A percentile compares a stretch with the other conserved stretches of the same genome.
These are phyloP conservation scores for Lipomyces anomalus DNA, from an alignment of 805 yeast genomes.

Conservation along the genomic window DNA sequence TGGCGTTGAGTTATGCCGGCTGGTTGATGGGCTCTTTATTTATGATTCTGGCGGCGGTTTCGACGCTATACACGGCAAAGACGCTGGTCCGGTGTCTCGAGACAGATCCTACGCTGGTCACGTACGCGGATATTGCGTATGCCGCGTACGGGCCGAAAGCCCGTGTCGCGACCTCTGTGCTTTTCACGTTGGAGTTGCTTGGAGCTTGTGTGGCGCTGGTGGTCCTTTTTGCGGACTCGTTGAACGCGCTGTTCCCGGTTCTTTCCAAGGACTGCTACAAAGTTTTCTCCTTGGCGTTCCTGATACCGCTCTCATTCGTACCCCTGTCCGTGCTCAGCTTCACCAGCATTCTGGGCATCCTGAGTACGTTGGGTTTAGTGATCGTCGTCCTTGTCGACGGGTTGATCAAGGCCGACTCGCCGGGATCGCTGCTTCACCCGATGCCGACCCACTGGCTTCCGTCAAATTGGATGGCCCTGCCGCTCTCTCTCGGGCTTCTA, in stretches of 20 bases:
- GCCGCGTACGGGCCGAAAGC: slow-evolving; percentile 80
- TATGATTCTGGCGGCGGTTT: slow-evolving; percentile 52
- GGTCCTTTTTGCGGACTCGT: slow-evolving; percentile 79
- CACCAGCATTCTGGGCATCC: slow-evolving; percentile 62
- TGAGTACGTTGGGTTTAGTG: slow-evolving; percentile 63
- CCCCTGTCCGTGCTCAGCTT: slow-evolving; percentile 71
- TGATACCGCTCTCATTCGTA: slow-evolving; percentile 76
- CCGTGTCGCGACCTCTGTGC: slow-evolving; percentile 61
- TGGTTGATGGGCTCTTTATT: slow-evolving; percentile 56
- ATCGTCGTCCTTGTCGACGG: slow-evolving; percentile 58
- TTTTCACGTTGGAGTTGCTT: slow-evolving; percentile 70
- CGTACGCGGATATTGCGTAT: slow-evolving; percentile 83
- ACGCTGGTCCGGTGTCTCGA: slow-evolving; percentile 70
- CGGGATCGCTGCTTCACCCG: slow-evolving; percentile 67
- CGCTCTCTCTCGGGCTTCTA: slow-evolving; percentile 38
- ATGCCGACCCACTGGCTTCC: slow-evolving; percentile 71
- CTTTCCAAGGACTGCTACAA: slow-evolving; percentile 53
- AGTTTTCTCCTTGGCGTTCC: slow-evolving; percentile 51
- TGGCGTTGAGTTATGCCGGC: slow-evolving; percentile 59
- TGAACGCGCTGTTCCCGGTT: slow-evolving; percentile 58
- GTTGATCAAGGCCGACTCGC: slow-evolving; percentile 49
- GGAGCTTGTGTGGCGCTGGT: slow-evolving; percentile 80
- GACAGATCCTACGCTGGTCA: slow-evolving; percentile 71
- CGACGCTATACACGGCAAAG: slow-evolving; percentile 73
- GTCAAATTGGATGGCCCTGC: slow-evolving; percentile 42